Evolutionary conservation across 306 rosid genomes (phyloP).

Genomic region (Dicorynia guianensis): DNA sequence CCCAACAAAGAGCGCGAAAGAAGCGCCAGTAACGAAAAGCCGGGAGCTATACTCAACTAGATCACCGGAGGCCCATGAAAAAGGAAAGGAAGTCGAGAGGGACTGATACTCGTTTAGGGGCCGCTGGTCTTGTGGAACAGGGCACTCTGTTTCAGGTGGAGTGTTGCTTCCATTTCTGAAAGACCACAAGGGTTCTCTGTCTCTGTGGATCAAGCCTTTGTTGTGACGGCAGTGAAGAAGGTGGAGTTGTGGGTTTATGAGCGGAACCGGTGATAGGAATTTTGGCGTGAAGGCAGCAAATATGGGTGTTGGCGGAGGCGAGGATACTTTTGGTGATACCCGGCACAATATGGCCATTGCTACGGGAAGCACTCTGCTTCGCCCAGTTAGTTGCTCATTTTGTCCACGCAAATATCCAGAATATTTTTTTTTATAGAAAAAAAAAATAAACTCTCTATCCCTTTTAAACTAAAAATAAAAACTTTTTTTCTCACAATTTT

Average conservation of each 20-base stretch:
- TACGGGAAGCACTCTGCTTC: not conserved
- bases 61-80: slow-evolving; percentile 86
- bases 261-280: slow-evolving; percentile 18
- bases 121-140: slow-evolving; percentile 83
- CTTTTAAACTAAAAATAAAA: too few relatives aligned
- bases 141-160: slow-evolving; percentile 77
- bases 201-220: slow-evolving; percentile 17
- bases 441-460: too few relatives aligned
- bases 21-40: slow-evolving; percentile 67
- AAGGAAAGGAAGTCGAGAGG: slow-evolving; percentile 81
- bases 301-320: slow-evolving; percentile 10
- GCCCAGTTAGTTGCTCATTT: not conserved
- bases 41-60: slow-evolving; percentile 69
- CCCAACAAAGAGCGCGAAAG: slow-evolving; percentile 75
- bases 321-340: slow-evolving; percentile 5
- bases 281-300: slow-evolving; percentile 28
- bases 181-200: slow-evolving; percentile 31
- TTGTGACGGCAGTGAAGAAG: not conserved
- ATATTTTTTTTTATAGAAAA: not conserved
- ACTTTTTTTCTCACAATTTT: too few relatives aligned
- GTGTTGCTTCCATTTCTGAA: slow-evolving; percentile 52
- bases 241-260: slow-evolving; percentile 12
- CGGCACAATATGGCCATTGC: slow-evolving; percentile 51
- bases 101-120: slow-evolving; percentile 87
- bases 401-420: not conserved